Evolutionary conservation across 164 flowering plant species (phyloP).

Genomic region (Annona squamosa): DNA sequence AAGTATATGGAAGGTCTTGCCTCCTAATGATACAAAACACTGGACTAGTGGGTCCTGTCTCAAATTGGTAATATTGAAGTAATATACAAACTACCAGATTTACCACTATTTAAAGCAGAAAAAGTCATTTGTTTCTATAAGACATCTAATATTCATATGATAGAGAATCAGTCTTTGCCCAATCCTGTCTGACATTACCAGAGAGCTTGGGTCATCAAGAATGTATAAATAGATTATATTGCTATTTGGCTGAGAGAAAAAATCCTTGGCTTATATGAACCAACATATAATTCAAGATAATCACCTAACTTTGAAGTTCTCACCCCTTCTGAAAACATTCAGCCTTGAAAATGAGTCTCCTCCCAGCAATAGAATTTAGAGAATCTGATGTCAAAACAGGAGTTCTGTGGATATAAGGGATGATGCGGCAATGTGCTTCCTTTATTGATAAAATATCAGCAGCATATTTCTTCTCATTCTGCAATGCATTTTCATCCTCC

Average conservation of each 20-base stretch:
- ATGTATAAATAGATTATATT: neutral
- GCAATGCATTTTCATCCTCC: slow-evolving; percentile 20
- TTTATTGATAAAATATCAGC: slow-evolving; percentile 66
- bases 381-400: slow-evolving; percentile 64
- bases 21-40: neutral
- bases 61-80: neutral
- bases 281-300: neutral
- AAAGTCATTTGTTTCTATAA: neutral
- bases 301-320: slow-evolving; percentile 18
- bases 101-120: neutral
- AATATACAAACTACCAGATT: neutral
- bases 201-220: neutral
- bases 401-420: slow-evolving; percentile 49
- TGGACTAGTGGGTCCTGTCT: neutral
- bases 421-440: slow-evolving; percentile 65
- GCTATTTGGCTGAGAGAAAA: neutral
- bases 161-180: neutral
- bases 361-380: slow-evolving; percentile 59
- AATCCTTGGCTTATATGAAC: neutral
- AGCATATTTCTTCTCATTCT: slow-evolving; percentile 43
- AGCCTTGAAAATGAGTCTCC: slow-evolving; percentile 67
- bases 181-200: neutral
- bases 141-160: neutral
- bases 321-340: slow-evolving; percentile 92
- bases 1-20: neutral